Base-by-base conservation (phyloP, 805 yeast genomes). In the Sugiyamaella marilandica region DNA sequence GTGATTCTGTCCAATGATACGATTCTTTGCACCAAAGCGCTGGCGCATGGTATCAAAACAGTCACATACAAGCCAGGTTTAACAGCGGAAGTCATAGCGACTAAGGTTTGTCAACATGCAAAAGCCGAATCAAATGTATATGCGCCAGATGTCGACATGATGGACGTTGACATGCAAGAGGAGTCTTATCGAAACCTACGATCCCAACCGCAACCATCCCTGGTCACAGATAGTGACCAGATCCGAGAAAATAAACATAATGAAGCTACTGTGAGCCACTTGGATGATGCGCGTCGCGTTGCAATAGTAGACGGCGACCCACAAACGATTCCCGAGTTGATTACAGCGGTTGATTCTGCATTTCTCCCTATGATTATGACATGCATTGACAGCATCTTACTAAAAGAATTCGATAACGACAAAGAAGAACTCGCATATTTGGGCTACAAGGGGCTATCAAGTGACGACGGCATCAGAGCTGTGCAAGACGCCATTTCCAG, bases 1-100 rank as follows among this genome's bases (percentile, higher is more conserved):
- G 85, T 84, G 7, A 76, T 90, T 1, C 62, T 90, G 54, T 84
- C 96, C 0, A 87, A 91, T 64, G 97, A 91, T 65, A 85, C 82
- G 59, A 91, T 90, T 64, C 72, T 91, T 8, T 88, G 97, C 65
- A 66, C 80, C 56, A 86, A 85, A 65, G 95, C 96, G 0, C 68
- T 89, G 44, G 68, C 84, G 2, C 83, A 87, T 61, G 82, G 74
- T 2, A 64, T 65, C 24, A 52, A 54, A 16, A 88, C 96, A 0
- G 83, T 89, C 1, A 70, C 76, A 0, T 73, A 62, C 54, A 64
- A 74, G 19, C 65, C 66, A 46, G 73, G 69, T 0, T 76, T 79
- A 80, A 70, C 76, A 2, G 80, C 82, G 0, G 65, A 66, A 26
- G 50, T 70, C n/a, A 79, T 80, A 14, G 78, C 81, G 0, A 54